Percentiles rank a stretch among this genome's conserved stretches.
These are phyloP conservation scores for Pseudocercospora musae DNA, from an alignment of 2,329 filamentous ascomycete genomes.

Conservation along the genomic window DNA sequence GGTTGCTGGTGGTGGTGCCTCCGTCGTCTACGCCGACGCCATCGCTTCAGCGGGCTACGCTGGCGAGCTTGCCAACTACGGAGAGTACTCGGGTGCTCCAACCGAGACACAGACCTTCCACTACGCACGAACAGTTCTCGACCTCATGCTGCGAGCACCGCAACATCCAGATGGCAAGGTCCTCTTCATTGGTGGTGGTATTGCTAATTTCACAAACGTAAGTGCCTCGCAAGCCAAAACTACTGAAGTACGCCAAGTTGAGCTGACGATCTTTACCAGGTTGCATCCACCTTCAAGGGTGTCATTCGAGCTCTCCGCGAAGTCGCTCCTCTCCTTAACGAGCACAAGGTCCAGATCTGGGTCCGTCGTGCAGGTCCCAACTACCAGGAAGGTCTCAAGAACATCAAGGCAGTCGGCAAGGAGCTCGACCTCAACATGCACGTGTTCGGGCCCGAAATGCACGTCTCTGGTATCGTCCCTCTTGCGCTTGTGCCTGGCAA, in stretches of 20 bases:
- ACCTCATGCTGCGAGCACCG: slow-evolving; percentile 94
- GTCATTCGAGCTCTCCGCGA: slow-evolving; percentile 95
- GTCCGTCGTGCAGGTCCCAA: slow-evolving; percentile 87
- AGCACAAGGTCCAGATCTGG: slow-evolving; percentile 99
- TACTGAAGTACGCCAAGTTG: neutral
- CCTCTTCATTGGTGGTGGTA: slow-evolving; percentile 98
- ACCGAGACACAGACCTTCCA: slow-evolving; percentile 99
- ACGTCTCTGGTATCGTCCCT: slow-evolving; percentile 93
- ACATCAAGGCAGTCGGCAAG: slow-evolving; percentile 95
- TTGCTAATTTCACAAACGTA: slow-evolving; percentile 99
- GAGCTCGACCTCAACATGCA: slow-evolving; percentile 97
- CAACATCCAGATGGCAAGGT: slow-evolving; percentile 88
- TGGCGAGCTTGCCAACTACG: slow-evolving; percentile 96
- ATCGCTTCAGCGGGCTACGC: slow-evolving; percentile 96
- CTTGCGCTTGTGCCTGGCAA: slow-evolving; percentile 69
- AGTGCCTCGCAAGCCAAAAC: slow-evolving; percentile 21
- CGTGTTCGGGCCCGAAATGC: slow-evolving; percentile 76
- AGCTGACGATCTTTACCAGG: slow-evolving; percentile 32
- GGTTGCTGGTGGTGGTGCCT: slow-evolving; percentile 98
- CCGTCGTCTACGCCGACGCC: slow-evolving; percentile 97
- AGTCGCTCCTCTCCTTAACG: slow-evolving; percentile 76
- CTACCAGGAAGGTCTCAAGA: slow-evolving; percentile 99
- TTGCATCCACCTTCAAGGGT: slow-evolving; percentile 98
- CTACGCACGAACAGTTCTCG: slow-evolving; percentile 94
- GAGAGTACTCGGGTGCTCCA: slow-evolving; percentile 98